A percentile compares a stretch with the other conserved stretches of the same genome.
These are phyloP conservation scores for Ogataea populi-albae DNA, from an alignment of 805 yeast genomes.

Conservation along the genomic window DNA sequence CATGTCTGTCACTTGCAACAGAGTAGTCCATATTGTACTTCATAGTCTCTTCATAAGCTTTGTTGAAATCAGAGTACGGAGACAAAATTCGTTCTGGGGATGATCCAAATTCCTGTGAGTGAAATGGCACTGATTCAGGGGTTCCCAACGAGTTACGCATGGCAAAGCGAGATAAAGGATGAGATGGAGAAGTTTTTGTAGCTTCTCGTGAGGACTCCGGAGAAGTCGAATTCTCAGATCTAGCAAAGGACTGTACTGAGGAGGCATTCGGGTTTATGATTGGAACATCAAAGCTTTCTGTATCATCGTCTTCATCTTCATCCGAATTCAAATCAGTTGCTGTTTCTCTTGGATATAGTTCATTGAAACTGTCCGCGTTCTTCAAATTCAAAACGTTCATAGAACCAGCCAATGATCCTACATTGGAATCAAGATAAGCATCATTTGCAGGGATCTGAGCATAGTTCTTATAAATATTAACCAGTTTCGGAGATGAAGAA, in stretches of 20 bases:
- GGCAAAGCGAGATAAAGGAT: constrained; percentile 3
- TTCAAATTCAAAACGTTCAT: constrained; percentile 10
- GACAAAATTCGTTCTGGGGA: constrained; percentile 27
- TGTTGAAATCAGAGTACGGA: constrained; percentile 36
- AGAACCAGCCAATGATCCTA: constrained; percentile 7
- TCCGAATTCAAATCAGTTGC: constrained; percentile 5
- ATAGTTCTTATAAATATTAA: constrained; percentile 33
- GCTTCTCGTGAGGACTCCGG: background rate
- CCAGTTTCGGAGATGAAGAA: constrained; percentile 28
- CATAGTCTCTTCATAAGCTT: constrained; percentile 29
- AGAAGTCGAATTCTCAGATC: background rate
- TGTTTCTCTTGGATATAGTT: constrained; percentile 19
- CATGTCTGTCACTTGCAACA: background rate
- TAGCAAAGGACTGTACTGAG: constrained; percentile 1
- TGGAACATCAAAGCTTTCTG: constrained; percentile 23
- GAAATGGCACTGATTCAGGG: background rate
- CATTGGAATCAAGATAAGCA: constrained; percentile 7
- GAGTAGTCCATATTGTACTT: constrained; percentile 14
- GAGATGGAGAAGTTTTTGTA: background rate
- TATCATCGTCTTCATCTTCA: constrained; percentile 18
- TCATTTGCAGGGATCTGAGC: constrained; percentile 22
- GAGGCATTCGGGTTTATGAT: constrained; percentile 13
- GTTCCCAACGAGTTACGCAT: constrained; percentile 1
- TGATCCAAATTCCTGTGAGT: background rate
- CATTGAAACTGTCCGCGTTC: constrained; percentile 9